Base-by-base conservation (phyloP, 305 asterid species). In the Solanum aculeatissimum region DNA sequence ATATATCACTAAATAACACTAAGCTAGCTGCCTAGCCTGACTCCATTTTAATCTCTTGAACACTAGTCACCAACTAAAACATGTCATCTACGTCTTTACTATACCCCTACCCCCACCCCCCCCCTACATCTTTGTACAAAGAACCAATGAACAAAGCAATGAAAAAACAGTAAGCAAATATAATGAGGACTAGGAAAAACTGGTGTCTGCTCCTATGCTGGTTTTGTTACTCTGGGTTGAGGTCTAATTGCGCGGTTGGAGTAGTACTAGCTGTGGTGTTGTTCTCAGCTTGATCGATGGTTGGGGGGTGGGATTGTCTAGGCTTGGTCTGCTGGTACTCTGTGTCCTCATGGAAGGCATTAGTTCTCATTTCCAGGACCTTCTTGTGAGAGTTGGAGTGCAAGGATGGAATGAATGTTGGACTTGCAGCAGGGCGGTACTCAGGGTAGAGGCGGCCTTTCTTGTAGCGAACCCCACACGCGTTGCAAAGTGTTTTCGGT, bases 351-450 rank as follows among this genome's bases (percentile, higher is more conserved):
- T 25, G 62, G 43, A 74, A 25, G 8, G 4, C 43, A 15, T 62
- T 78, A 53, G 4, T 75, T 77, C 84, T 84, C 83, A 84, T 84
- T 35, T 84, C 86, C 6, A 77, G 21, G 49, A 84, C 86, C 68
- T 84, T 84, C 45, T 82, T 78, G 86, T 84, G 84, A 32, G 86
- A 84, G 66, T 84, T 84, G 0, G 86, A 84, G 80, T 84, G 86
- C 79, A 84, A 42, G 27, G 84, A 78, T 12, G 86, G 86, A 43
- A 78, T 19, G 6, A 84, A 84, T n/a, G 86, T 84, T 21, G 84
- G 86, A 49, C 84, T 65, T 58, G 86, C 86, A 0, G 86, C 86
- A n/a, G 86, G 86, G 6, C 86, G 66, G 68, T 84, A 84, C 55
- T 84, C 86, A 1, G 86, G 86, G 47, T 43, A 84, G 29, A 84